phyloP scores from a whole-genome alignment of 768 basidiomycete genomes.

The Guyanaporus albipodus region DNA sequence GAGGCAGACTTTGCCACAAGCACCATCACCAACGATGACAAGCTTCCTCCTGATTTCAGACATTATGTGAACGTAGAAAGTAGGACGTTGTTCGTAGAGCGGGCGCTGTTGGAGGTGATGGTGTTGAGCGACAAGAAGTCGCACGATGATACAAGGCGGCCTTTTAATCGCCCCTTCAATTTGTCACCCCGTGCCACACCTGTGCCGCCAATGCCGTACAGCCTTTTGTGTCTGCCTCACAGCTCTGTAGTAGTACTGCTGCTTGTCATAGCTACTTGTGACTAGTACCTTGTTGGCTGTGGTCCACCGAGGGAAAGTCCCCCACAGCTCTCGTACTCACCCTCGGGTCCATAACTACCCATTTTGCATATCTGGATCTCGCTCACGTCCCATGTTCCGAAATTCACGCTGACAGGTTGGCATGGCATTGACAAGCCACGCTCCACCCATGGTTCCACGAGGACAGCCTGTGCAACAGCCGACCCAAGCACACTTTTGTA shows the following conservation, averaged over 20 bases:
- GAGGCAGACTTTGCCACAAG: slow-evolving; percentile 79
- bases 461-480: slow-evolving; percentile 7
- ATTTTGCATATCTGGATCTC: slow-evolving; percentile 67
- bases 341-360: slow-evolving; percentile 62
- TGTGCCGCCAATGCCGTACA: slow-evolving; percentile 28
- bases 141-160: slow-evolving; percentile 35
- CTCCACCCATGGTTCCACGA: not conserved
- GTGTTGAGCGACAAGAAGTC: slow-evolving; percentile 39
- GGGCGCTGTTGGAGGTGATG: slow-evolving; percentile 35
- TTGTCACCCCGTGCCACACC: slow-evolving; percentile 28
- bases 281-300: not conserved
- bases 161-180: slow-evolving; percentile 35
- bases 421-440: slow-evolving; percentile 8
- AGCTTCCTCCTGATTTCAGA: slow-evolving; percentile 98
- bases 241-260: too few species aligned
- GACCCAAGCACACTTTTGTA: slow-evolving; percentile 36
- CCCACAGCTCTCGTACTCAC: slow-evolving; percentile 54
- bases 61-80: slow-evolving; percentile 53
- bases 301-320: slow-evolving; percentile 6
- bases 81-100: slow-evolving; percentile 29
- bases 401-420: slow-evolving; percentile 36
- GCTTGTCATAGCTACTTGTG: slow-evolving; percentile 1
- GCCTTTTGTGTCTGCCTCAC: too few species aligned
- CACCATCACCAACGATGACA: slow-evolving; percentile 98
- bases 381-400: slow-evolving; percentile 52